Evolutionary conservation across 371 early-diverging fungal genomes (phyloP), one percentile per base, ranked within the genome.

Genomic region (Fennellomyces sp.): DNA sequence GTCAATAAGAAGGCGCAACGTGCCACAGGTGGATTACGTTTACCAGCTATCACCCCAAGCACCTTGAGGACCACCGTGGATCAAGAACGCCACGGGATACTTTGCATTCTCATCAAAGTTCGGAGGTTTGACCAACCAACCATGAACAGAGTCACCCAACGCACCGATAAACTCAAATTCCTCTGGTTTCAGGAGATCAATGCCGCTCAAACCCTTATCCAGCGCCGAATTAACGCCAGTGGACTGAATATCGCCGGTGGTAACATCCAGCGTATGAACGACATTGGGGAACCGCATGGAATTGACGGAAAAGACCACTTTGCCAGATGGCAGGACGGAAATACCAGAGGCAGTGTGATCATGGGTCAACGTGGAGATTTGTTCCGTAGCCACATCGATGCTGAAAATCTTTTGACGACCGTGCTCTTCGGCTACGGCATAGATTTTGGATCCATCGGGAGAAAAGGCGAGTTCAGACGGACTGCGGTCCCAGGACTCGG

Each of bases 31-130:
- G n/a, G n/a, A 23, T 54, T 45, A 19, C 55, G 23, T 25, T 61
- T 51, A 76, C 91, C 91, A 93, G 33, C 65, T 71, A 65, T 93
- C 89, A 33, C 63, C 58, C 75, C 88, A 94, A 15, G 85, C 80
- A 48, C 85, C 76, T 72, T 94, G 91, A 21, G 94, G 94, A 0
- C 94, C 94, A 23, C 94, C 94, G 63, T 94, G 94, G 64, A 94
- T 89, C 52, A 93, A 74, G 54, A 91, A 88, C 7, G 92, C 93
- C 5, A 93, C 73, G 19, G 94, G 94, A 49, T 93, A 93, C 53
- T 76, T 81, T 47, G 81, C 76, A 5, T 65, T 36, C 17, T 75
- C 50, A 38, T 87, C 81, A 60, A 88, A 91, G 42, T 76, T 64
- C 21, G 81, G 76, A 29, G 93, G 93, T 52, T 85, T 89, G 35